Base-by-base conservation (phyloP, 2,329 filamentous ascomycete species). In the Rhynchosporium secalis region DNA sequence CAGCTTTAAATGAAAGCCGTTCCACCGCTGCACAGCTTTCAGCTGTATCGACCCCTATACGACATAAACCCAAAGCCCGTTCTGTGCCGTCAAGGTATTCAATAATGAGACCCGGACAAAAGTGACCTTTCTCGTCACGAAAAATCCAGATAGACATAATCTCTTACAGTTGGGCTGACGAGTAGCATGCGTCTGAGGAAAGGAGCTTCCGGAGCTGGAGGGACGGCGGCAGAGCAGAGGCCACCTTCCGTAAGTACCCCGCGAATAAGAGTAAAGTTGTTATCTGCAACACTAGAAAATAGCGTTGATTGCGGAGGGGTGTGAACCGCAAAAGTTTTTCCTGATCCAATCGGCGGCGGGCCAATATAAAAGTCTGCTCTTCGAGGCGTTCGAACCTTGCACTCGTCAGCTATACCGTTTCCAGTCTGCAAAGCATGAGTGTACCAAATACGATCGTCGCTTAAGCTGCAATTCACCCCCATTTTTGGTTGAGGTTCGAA, bases 281-380 rank as follows among this genome's bases (percentile, higher is more conserved):
- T 61, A 61, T 56, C 59, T 56, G 59, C 59, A 47, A 61, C 51
- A 29, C 40, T 61, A 56, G 59, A 61, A 12, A 61, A 40, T 29
- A 61, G 43, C 56, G 49, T 61, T 61, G 59, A 61, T 61, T 61
- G 59, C 51, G 59, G 59, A 61, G 59, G 59, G 59, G 59, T 61
- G 59, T 61, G 51, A 56, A 61, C 59, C 59, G 51, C 51, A 61
- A 38, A 61, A 31, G 47, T 31, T 61, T 61, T 61, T 51, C 59
- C 49, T 56, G 49, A 56, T 56, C 59, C 59, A 61, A 61, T 51
- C 51, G 59, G 40, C 49, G 59, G 59, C 41, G 59, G 49, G 36
- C 59, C 59, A 61, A 61, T 60, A 60, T 60, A 60, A 60, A 60
- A 60, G 48, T 60, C 58, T 60, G 46, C 58, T 60, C 58, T 60